Conservation (phyloP, 1,139 yeast genomes). For the Yueomyces sp. region DNA sequence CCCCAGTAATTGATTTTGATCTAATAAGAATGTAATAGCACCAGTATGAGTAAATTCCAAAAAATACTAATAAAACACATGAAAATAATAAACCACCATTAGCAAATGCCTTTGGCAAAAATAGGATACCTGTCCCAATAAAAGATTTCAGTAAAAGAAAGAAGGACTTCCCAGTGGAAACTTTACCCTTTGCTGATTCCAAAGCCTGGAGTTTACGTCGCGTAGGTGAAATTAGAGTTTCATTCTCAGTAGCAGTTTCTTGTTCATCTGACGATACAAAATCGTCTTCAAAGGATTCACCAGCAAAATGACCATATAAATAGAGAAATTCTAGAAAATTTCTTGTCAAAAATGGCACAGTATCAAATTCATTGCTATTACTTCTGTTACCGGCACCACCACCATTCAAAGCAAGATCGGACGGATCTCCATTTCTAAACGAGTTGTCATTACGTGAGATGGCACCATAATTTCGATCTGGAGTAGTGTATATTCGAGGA, state of each 20-base stretch:
- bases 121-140: conserved; percentile 2
- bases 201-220: conserved; percentile 6
- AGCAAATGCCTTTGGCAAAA: conserved; percentile 2
- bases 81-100: conserved; percentile 3
- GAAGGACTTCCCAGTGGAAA: conserved; percentile 56
- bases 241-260: not conserved
- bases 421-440: not conserved
- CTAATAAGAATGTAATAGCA: conserved; percentile 53
- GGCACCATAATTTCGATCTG: conserved; percentile 4
- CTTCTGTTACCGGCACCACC: not conserved
- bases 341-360: conserved; percentile 41
- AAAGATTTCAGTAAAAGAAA: conserved; percentile 46
- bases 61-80: not conserved
- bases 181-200: conserved; percentile 36
- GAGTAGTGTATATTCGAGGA: conserved; percentile 2
- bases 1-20: conserved; percentile 43
- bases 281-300: conserved; percentile 66
- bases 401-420: not conserved
- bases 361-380: conserved; percentile 12
- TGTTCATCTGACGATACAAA: conserved; percentile 41
- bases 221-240: not conserved
- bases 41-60: conserved; percentile 6
- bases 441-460: conserved; percentile 1
- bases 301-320: conserved; percentile 74
- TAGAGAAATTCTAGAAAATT: conserved; percentile 65